Percentiles rank a stretch among this genome's conserved stretches.
Conservation (phyloP, 164 flowering plant genomes). For the Liquidambar formosana region DNA sequence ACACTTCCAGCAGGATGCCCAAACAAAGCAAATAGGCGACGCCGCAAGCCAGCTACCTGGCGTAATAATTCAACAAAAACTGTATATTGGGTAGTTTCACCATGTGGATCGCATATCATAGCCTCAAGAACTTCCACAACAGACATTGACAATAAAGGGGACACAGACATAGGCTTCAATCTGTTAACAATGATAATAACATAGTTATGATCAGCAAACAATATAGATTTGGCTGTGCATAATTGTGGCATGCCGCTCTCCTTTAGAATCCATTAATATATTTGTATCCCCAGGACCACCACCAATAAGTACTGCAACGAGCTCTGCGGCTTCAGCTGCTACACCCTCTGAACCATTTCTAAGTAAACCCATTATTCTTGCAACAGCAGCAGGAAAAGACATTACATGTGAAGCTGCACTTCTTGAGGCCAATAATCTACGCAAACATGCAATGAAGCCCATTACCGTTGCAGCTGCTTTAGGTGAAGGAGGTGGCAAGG, state of each 20-base stretch:
- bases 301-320: conserved; percentile 86
- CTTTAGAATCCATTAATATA: conserved; percentile 74
- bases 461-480: conserved; percentile 98
- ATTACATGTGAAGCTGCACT: conserved; percentile 96
- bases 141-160: conserved; percentile 91
- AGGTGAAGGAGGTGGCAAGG: conserved; percentile 96
- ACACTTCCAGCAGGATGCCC: conserved; percentile 99
- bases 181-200: conserved; percentile 78
- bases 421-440: conserved; percentile 79
- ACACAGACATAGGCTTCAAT: conserved; percentile 88
- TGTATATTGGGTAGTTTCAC: conserved; percentile 90
- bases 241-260: conserved; percentile 89
- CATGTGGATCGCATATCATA: conserved; percentile 96
- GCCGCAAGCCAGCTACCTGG: conserved; percentile 90
- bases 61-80: conserved; percentile 95
- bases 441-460: conserved; percentile 88
- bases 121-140: conserved; percentile 98
- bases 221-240: conserved; percentile 94
- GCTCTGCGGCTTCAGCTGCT: conserved; percentile 92
- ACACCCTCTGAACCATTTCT: conserved; percentile 98
- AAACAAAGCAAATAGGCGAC: conserved; percentile 94
- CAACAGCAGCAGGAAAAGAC: conserved; percentile 99
- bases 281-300: conserved; percentile 89
- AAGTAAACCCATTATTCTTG: conserved; percentile 95
- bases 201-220: conserved; percentile 74